phyloP scores from a whole-genome alignment of 2,329 filamentous ascomycete species.

The Colletotrichum godetiae region DNA sequence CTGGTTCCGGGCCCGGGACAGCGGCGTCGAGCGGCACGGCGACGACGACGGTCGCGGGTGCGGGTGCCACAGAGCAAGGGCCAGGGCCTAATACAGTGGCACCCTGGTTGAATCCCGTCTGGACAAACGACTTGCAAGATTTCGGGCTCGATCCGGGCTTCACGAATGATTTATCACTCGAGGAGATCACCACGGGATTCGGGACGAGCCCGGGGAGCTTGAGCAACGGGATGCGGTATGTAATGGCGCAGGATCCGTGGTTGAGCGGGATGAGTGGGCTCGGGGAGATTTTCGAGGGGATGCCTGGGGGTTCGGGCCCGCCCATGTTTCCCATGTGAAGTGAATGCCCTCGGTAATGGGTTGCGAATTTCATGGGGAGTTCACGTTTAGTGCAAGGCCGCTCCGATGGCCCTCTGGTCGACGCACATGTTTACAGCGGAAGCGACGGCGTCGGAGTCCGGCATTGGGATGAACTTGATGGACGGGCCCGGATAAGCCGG shows the following conservation, averaged over 20 bases:
- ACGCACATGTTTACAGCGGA: neutral
- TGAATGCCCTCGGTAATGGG: neutral
- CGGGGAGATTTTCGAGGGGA: conserved; percentile 46
- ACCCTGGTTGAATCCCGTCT: conserved; percentile 17
- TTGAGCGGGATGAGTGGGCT: conserved; percentile 48
- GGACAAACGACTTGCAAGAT: conserved; percentile 21
- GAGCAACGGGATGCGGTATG: conserved; percentile 45
- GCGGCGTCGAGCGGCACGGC: conserved; percentile 9
- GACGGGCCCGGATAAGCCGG: no score
- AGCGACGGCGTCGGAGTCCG: neutral
- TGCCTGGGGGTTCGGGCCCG: conserved; percentile 42
- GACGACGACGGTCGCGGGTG: neutral
- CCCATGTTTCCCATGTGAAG: conserved; percentile 50
- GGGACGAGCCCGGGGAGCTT: conserved; percentile 31
- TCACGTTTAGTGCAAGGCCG: neutral
- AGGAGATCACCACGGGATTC: conserved; percentile 34
- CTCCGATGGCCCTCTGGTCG: neutral
- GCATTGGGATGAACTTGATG: no score
- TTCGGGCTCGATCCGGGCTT: conserved; percentile 32
- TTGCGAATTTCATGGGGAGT: neutral
- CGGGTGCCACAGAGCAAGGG: no score
- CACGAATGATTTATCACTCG: conserved; percentile 30
- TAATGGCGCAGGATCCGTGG: conserved; percentile 53
- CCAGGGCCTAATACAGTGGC: neutral
- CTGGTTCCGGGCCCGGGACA: conserved; percentile 6